Evolutionary conservation across 225 moss, liverwort and hornwort genomes (phyloP).

Genomic region (Pseudoscleropodium purum): DNA sequence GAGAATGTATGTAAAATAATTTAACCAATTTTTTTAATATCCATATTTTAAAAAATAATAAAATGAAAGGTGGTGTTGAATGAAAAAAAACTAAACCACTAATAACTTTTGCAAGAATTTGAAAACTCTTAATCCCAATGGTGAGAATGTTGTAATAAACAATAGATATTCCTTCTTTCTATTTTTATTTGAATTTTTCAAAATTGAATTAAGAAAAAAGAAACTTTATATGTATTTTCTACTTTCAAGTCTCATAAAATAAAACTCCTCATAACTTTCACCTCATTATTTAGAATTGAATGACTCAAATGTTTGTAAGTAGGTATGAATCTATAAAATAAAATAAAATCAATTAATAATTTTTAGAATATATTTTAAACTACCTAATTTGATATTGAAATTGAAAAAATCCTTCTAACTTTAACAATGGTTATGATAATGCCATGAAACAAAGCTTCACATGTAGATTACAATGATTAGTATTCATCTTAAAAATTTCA

Average conservation of each 20-base stretch:
- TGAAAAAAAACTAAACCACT: background rate
- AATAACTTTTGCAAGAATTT: background rate
- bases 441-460: background rate
- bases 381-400: fast-evolving
- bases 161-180: fast-evolving
- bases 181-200: background rate
- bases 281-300: background rate
- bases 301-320: background rate
- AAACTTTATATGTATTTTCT: background rate
- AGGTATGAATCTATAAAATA: background rate
- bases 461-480: fast-evolving
- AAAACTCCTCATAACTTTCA: background rate
- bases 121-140: fast-evolving
- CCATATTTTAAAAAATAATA: background rate
- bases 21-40: background rate
- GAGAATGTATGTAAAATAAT: no score
- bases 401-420: background rate
- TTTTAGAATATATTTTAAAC: no score
- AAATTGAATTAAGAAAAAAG: background rate
- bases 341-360: background rate
- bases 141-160: fast-evolving
- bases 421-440: background rate
- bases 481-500: fast-evolving
- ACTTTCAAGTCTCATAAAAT: fast-evolving
- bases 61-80: fast-evolving